Evolutionary conservation across 129 eudicot species (phyloP), one percentile per base, ranked within the genome.

Genomic region (Centrapalus pauciflorus): DNA sequence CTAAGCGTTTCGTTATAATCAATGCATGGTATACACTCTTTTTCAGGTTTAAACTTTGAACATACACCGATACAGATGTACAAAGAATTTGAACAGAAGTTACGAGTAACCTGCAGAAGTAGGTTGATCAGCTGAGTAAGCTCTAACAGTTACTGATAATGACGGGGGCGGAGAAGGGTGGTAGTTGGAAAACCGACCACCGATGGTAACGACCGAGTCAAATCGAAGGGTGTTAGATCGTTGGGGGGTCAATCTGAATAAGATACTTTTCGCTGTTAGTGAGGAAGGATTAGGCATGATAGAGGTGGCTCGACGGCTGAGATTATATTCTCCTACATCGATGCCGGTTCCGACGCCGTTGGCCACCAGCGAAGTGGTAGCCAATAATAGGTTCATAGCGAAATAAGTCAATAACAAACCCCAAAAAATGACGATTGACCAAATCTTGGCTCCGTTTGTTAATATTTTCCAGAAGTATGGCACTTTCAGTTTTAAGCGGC

Each of bases 31-130:
- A 20, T 20, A 14, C 14, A 43, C 19, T 13, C 14, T 43, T 20
- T 16, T n/a, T 43, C 50, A n/a, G n/a, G n/a, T n/a, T n/a, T 6
- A 28, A 56, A 26, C 12, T 12, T 56, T 13, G 2, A 56, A 61
- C 4, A 40, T 9, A 40, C 12, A 63, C 7, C 27, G 14, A 73
- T 34, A 24, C 4, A 55, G 48, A n/a, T n/a, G n/a, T n/a, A n/a
- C n/a, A n/a, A n/a, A n/a, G n/a, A n/a, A 23, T 26, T 33, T 4
- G 35, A 27, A 35, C 1, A 4, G 43, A 16, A 26, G 28, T 10
- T 41, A 46, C 48, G 30, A 20, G 19, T 1, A 12, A 85, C 88
- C 88, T 80, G 93, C 76, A 67, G 93, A 82, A 37, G 79, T 80
- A 21, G 85, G 81, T 41, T 70, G 81, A 17, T 80, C 93, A 25